Base-by-base conservation (phyloP, 1,284 basidiomycete genomes). In the Ustilago curta region DNA sequence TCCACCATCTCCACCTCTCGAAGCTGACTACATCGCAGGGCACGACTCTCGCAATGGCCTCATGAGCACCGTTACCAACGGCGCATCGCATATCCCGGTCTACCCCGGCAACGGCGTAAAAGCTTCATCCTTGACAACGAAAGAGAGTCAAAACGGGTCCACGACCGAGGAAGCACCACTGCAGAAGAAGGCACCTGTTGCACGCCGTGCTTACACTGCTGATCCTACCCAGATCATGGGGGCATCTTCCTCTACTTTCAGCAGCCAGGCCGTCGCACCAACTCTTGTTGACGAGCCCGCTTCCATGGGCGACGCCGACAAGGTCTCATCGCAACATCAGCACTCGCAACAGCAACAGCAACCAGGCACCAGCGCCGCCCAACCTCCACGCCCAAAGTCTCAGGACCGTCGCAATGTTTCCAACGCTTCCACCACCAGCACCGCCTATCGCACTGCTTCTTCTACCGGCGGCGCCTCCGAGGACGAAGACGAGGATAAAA, bases 1-100 rank as follows among this genome's bases (percentile, higher is more conserved):
- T 16, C 79, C 79, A 37, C 79, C 79, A 16, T 79, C 77, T 1
- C 79, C 79, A 18, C 79, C 79, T 3, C 69, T 80, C 23, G 79
- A 81, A 50, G 68, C 78, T 8, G 76, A 79, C 44, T 73, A 74
- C 45, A 39, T 74, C 23, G 43, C 61, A 6, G 71, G 69, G 8
- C 61, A 67, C 21, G 56, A 72, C 49, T 69, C 67, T 21, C 65
- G 74, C 43, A 69, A 72, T 29, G 70, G 65, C 11, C 65, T 72
- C 59, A 65, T 72, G 53, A 68, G 52, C 59, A 62, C 60, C 21
- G 57, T 66, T 37, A 40, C 51, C 42, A 57, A 69, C 19, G 51
- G 59, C 14, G 52, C 67, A 16, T 45, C 62, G 8, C 47, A 59
- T 16, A 7, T 59, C 11, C 55, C 63, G 6, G 16, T 48, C 9